These are phyloP conservation scores for Sequoia sempervirens DNA, from an alignment of 75 land plant species.

Conservation along the genomic window DNA sequence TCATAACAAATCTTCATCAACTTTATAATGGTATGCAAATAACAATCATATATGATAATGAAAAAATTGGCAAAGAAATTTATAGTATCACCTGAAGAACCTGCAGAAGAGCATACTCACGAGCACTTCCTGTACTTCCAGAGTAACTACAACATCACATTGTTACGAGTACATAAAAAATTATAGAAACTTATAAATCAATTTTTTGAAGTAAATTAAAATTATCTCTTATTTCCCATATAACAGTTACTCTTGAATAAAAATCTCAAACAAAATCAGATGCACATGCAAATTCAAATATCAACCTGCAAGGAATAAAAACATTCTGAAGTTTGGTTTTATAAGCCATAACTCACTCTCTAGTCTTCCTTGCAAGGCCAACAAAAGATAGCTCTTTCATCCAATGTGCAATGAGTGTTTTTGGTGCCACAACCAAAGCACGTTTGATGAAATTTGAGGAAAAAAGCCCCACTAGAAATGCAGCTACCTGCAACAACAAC, in stretches of 20 bases:
- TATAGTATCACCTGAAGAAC: slow-evolving; percentile 53
- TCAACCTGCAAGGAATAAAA: neutral
- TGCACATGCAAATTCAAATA: neutral
- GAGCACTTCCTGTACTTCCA: slow-evolving; percentile 47
- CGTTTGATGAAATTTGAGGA: slow-evolving; percentile 65
- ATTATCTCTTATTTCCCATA: neutral
- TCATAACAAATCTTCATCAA: neutral
- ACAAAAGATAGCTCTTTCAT: slow-evolving; percentile 78
- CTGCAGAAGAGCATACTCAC: slow-evolving; percentile 76
- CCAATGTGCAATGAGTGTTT: slow-evolving; percentile 92
- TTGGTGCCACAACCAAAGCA: slow-evolving; percentile 86
- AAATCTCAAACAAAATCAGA: neutral
- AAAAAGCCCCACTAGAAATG: slow-evolving; percentile 87
- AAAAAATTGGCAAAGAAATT: neutral
- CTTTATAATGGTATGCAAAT: neutral
- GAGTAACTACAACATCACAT: slow-evolving; percentile 46
- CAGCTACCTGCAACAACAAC: slow-evolving; percentile 50
- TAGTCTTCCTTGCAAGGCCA: slow-evolving; percentile 66
- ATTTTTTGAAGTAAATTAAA: neutral
- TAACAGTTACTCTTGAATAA: neutral
- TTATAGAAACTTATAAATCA: neutral
- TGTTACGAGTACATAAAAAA: slow-evolving; percentile 1
- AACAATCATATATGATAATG: neutral
- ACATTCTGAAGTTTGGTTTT: neutral
- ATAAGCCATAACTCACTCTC: slow-evolving; percentile 53